These are phyloP conservation scores for Toxoplasma gondii DNA, from an alignment of 169 alveolate species.

Conservation along the genomic window DNA sequence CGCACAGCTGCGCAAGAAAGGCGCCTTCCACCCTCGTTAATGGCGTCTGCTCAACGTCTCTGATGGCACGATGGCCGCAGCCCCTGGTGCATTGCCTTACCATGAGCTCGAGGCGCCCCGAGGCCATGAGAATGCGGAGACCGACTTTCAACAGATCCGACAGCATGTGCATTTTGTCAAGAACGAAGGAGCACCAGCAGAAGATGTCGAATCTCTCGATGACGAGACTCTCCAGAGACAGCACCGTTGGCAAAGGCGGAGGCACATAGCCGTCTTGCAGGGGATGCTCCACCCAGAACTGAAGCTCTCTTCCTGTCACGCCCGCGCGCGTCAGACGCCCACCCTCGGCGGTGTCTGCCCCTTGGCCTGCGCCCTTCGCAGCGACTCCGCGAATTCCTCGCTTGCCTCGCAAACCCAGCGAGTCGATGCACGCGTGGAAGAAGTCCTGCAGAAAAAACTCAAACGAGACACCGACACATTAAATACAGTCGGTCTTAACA, in stretches of 20 bases:
- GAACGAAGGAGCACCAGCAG: conserved; percentile 85
- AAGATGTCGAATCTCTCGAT: conserved; percentile 79
- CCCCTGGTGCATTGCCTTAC: conserved; percentile 10
- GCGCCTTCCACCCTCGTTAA: no score
- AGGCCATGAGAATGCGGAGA: conserved; percentile 70
- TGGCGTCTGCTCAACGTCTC: no score
- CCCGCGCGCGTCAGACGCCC: conserved; percentile 43
- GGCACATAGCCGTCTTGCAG: conserved; percentile 73
- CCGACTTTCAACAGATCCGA: conserved; percentile 85
- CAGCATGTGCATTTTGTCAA: conserved; percentile 84
- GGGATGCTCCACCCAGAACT: conserved; percentile 57
- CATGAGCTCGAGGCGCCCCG: conserved; percentile 66
- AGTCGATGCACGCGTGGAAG: conserved; percentile 59
- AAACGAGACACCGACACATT: no score
- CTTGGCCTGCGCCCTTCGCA: background rate
- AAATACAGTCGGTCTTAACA: no score
- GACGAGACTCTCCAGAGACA: conserved; percentile 79
- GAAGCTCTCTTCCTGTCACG: conserved; percentile 44
- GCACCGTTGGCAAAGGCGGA: conserved; percentile 79
- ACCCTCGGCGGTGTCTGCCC: conserved; percentile 11
- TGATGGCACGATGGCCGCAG: no score
- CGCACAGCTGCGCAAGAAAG: no score
- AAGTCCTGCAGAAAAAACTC: conserved; percentile 36
- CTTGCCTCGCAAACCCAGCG: conserved; percentile 46
- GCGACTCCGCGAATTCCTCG: background rate